These are phyloP conservation scores for Claviceps purpurea DNA, from an alignment of 2,329 filamentous ascomycete species.

Conservation along the genomic window DNA sequence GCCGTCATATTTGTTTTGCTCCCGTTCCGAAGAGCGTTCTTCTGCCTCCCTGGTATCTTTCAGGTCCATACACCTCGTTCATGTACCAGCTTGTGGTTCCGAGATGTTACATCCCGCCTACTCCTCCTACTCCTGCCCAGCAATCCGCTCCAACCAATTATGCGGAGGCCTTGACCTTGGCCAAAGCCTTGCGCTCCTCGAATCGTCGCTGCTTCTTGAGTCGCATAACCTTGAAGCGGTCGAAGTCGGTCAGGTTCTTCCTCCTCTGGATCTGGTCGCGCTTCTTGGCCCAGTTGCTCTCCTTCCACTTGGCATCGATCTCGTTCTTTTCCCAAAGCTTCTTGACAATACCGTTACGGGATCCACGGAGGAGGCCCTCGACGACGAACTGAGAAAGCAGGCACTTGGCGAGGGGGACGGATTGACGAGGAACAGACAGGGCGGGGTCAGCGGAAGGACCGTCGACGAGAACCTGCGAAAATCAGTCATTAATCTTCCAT, in stretches of 20 bases:
- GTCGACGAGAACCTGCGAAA: constrained; percentile 76
- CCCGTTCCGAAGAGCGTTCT: constrained; percentile 5
- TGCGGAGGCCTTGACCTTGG: constrained; percentile 78
- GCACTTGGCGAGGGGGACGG: constrained; percentile 65
- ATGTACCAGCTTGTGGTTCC: constrained; percentile 23
- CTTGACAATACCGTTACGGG: constrained; percentile 71
- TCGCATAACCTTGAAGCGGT: constrained; percentile 99
- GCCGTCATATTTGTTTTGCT: too few relatives aligned
- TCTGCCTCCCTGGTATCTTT: constrained; percentile 24
- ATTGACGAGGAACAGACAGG: constrained; percentile 74
- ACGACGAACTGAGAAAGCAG: constrained; percentile 87
- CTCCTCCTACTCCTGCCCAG: constrained; percentile 14
- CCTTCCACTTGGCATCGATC: constrained; percentile 86
- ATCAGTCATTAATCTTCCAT: constrained; percentile 4
- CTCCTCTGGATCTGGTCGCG: constrained; percentile 73
- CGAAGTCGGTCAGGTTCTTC: constrained; percentile 90
- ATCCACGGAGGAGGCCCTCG: constrained; percentile 70
- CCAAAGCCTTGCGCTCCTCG: constrained; percentile 92
- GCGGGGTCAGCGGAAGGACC: constrained; percentile 74
- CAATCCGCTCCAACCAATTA: constrained; percentile 33
- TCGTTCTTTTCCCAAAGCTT: constrained; percentile 82
- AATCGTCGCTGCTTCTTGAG: constrained; percentile 99
- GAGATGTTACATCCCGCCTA: constrained; percentile 12
- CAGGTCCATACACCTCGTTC: constrained; percentile 23
- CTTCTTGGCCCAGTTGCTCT: constrained; percentile 91